Evolutionary conservation across 805 yeast species (phyloP).

Genomic region (Isabelozyma pseudorhagii): DNA sequence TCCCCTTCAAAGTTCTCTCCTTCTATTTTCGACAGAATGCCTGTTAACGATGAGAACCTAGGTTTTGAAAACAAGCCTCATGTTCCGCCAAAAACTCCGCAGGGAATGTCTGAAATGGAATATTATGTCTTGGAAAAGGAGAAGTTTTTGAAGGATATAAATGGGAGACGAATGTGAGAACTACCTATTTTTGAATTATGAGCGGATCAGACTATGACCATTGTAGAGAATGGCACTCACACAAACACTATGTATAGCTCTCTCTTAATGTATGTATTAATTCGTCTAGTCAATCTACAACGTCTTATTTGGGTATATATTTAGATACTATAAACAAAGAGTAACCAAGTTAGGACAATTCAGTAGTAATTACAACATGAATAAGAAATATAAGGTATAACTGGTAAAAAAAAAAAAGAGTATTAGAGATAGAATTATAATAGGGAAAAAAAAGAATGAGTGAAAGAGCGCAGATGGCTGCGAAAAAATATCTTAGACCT

Average conservation of each 20-base stretch:
- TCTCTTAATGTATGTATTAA: too few species aligned
- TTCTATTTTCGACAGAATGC: slow-evolving; percentile 30
- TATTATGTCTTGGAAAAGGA: slow-evolving; percentile 41
- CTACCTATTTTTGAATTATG: too few species aligned
- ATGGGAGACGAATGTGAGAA: slow-evolving; percentile 23
- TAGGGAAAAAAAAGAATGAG: background rate
- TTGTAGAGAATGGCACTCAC: too few species aligned
- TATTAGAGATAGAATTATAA: background rate
- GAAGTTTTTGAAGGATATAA: slow-evolving; percentile 34
- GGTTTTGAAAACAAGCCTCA: slow-evolving; percentile 31
- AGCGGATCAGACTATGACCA: too few species aligned
- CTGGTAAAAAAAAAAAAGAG: background rate
- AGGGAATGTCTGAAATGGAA: slow-evolving; percentile 39
- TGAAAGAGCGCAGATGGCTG: background rate
- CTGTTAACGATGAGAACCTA: slow-evolving; percentile 13
- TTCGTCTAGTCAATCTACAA: too few species aligned
- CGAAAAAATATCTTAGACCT: background rate
- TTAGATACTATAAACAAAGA: background rate
- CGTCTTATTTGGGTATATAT: too few species aligned
- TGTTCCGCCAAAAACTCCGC: slow-evolving; percentile 44
- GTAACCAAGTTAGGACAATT: background rate
- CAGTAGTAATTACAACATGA: background rate
- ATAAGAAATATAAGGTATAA: background rate
- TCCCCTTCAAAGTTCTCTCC: slow-evolving; percentile 26
- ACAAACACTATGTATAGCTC: too few species aligned